Evolutionary conservation across 2,329 filamentous ascomycete species (phyloP).

Genomic region (Phialophora tarda): DNA sequence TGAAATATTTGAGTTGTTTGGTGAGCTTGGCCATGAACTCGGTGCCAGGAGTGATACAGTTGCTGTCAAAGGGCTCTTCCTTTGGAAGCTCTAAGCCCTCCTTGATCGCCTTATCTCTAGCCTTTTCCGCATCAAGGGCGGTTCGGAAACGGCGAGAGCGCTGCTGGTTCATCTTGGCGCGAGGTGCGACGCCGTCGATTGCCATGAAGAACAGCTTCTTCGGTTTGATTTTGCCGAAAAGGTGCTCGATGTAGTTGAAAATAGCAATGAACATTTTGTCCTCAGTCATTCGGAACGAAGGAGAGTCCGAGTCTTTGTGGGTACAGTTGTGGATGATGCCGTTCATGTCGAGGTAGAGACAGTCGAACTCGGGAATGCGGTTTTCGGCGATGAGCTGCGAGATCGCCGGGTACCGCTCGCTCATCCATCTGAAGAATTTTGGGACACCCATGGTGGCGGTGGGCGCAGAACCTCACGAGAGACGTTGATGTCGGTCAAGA

Average conservation of each 20-base stretch:
- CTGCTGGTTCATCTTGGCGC: slow-evolving; percentile 99
- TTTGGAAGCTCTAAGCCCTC: slow-evolving; percentile 93
- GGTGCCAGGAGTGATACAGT: slow-evolving; percentile 95
- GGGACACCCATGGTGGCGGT: slow-evolving; percentile 67
- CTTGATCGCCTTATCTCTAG: slow-evolving; percentile 86
- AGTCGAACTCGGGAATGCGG: slow-evolving; percentile 98
- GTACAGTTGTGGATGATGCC: slow-evolving; percentile 99
- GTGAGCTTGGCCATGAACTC: slow-evolving; percentile 98
- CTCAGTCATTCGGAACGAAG: slow-evolving; percentile 90
- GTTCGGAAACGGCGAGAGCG: slow-evolving; percentile 93
- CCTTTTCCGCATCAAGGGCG: slow-evolving; percentile 85
- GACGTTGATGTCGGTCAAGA: slow-evolving; percentile 22
- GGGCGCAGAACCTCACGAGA: slow-evolving; percentile 34
- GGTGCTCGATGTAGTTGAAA: slow-evolving; percentile 99
- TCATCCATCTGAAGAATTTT: slow-evolving; percentile 99
- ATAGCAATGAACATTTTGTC: slow-evolving; percentile 99
- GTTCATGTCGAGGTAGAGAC: slow-evolving; percentile 90
- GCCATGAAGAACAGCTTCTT: slow-evolving; percentile 99
- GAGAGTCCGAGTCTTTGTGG: slow-evolving; percentile 91
- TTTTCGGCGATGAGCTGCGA: slow-evolving; percentile 99
- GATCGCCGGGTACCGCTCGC: slow-evolving; percentile 97
- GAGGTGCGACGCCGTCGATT: slow-evolving; percentile 94
- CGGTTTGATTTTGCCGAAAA: slow-evolving; percentile 98
- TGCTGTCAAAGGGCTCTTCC: slow-evolving; percentile 96
- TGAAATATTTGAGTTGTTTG: slow-evolving; percentile 93